phyloP scores from a whole-genome alignment of 345 rosid genomes.

The Gossypium stocksii region DNA sequence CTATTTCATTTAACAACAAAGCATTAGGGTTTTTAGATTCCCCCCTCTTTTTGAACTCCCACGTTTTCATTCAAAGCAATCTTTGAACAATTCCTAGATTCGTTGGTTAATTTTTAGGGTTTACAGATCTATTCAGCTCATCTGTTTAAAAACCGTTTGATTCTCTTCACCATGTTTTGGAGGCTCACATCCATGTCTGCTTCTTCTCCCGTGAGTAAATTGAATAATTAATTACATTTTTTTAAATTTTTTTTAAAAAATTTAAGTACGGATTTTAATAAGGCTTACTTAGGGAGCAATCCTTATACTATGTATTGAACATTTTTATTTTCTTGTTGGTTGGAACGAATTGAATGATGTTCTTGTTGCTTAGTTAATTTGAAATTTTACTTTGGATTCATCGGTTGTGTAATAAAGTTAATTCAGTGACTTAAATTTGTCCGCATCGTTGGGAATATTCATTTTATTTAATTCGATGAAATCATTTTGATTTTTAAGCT shows the following conservation, averaged over 20 bases:
- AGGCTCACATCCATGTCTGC: slow-evolving; percentile 85
- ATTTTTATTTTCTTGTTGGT: not conserved
- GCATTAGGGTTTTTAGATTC: slow-evolving; percentile 5
- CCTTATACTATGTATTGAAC: not conserved
- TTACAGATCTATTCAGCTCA: slow-evolving; percentile 49
- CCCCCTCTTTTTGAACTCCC: slow-evolving; percentile 31
- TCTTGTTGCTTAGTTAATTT: not conserved
- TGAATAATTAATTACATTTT: not conserved
- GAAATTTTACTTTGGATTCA: not conserved
- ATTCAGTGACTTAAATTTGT: slow-evolving; percentile 7
- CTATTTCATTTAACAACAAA: not conserved
- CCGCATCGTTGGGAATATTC: not conserved
- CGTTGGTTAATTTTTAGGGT: slow-evolving; percentile 35
- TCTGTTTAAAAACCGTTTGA: slow-evolving; percentile 19
- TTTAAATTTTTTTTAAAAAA: not conserved
- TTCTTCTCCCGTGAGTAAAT: slow-evolving; percentile 78
- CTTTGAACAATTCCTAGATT: slow-evolving; percentile 33
- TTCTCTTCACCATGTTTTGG: slow-evolving; percentile 71
- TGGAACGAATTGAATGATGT: not conserved
- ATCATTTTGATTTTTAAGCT: not conserved
- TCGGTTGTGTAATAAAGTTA: not conserved
- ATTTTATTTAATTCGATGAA: not conserved
- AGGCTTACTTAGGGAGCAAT: not conserved
- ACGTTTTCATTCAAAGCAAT: slow-evolving; percentile 4
- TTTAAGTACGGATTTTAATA: not conserved